phyloP scores from a whole-genome alignment of 2,329 filamentous ascomycete genomes.

The Xylariaceae sp. region DNA sequence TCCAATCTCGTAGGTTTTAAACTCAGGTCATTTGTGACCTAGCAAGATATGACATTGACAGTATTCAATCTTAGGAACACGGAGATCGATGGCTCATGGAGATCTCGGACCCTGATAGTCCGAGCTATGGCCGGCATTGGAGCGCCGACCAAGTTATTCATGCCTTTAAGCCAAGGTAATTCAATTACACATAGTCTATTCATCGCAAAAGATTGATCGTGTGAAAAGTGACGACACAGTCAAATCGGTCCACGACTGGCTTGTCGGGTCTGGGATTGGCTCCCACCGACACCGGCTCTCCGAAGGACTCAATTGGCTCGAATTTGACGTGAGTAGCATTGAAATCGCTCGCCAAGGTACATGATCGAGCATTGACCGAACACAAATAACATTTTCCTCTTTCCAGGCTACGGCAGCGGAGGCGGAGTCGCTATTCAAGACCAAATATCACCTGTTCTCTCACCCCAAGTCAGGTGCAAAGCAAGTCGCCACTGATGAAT shows the following conservation, averaged over 20 bases:
- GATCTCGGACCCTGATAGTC: conserved; percentile 8
- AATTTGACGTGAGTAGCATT: no score
- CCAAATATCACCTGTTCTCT: conserved; percentile 4
- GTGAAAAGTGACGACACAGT: conserved; percentile 6
- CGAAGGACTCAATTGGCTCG: conserved; percentile 8
- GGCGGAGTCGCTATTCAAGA: conserved; percentile 8
- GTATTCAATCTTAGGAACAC: no score
- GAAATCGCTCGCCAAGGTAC: no score
- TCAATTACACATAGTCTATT: no score
- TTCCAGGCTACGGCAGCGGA: conserved; percentile 9
- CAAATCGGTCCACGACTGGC: conserved; percentile 2
- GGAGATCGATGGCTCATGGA: conserved; percentile 8
- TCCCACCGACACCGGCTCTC: conserved; percentile 1
- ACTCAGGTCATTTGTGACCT: no score
- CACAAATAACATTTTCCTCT: no score
- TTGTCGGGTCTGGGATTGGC: conserved; percentile 4
- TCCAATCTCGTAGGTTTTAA: conserved; percentile 8
- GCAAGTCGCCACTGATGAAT: conserved; percentile 6
- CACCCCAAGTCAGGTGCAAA: conserved; percentile 1
- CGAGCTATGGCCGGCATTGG: conserved; percentile 8
- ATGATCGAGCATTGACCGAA: no score
- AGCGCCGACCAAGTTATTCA: conserved; percentile 7
- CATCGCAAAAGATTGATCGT: no score
- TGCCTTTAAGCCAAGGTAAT: conserved; percentile 7
- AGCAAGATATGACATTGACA: no score